Percentiles rank a stretch among this genome's conserved stretches.
Evolutionary conservation across 2,329 filamentous ascomycete species (phyloP).

Genomic region (Monascus ruber): DNA sequence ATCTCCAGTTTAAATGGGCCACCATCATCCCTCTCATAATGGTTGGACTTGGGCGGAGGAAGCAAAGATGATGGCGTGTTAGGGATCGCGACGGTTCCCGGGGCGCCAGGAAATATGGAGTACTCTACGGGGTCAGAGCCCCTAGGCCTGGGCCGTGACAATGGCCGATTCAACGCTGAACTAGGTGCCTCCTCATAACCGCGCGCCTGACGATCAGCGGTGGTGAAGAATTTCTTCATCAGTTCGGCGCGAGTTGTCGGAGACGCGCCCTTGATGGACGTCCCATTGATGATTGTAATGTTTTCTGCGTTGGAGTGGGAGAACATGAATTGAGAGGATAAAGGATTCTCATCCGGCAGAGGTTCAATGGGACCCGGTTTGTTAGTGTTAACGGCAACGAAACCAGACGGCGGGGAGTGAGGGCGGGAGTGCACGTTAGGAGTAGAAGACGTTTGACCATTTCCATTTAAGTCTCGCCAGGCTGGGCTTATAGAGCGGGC

Average conservation of each 20-base stretch:
- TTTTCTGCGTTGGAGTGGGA: conserved; percentile 33
- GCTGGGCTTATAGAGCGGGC: conserved; percentile 24
- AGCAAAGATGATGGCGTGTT: conserved; percentile 43
- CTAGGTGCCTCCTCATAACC: conserved; percentile 21
- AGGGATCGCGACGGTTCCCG: conserved; percentile 42
- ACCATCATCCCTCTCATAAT: conserved; percentile 44
- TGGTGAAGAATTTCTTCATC: conserved; percentile 51
- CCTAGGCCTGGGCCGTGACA: conserved; percentile 20
- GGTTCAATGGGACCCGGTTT: conserved; percentile 30
- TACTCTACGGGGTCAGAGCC: conserved; percentile 26
- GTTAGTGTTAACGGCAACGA: conserved; percentile 48
- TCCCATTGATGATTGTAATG: conserved; percentile 38
- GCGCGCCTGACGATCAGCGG: conserved; percentile 42
- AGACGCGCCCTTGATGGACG: conserved; percentile 42
- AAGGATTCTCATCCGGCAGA: conserved; percentile 16
- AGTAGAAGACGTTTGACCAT: conserved; percentile 3
- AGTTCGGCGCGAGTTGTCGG: conserved; percentile 48
- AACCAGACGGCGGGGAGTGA: conserved; percentile 41
- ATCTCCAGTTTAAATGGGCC: conserved; percentile 54
- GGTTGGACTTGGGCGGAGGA: conserved; percentile 35
- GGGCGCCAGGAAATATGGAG: conserved; percentile 29
- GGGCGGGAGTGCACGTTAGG: conserved; percentile 18
- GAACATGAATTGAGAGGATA: conserved; percentile 28
- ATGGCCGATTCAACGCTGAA: conserved; percentile 13
- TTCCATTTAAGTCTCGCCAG: conserved; percentile 26